A percentile compares a stretch with the other conserved stretches of the same genome.
Conservation (phyloP, 257 asterid species). For the Anisodus tanguticus region DNA sequence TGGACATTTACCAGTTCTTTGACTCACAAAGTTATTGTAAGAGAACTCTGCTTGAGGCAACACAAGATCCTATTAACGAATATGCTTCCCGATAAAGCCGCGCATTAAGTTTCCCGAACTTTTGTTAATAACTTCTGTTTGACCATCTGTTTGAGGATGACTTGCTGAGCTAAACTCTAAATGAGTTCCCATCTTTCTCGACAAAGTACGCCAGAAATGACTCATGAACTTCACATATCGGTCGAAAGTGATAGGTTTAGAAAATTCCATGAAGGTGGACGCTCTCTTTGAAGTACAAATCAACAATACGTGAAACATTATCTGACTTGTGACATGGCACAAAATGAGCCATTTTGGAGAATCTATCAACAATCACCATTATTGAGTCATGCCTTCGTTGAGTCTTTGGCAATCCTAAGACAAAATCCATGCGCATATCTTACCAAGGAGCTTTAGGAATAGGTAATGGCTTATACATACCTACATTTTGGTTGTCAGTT, state of each 20-base stretch:
- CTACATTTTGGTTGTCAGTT: neutral
- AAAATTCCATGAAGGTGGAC: neutral
- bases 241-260: neutral
- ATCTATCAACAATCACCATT: slow-evolving; percentile 12
- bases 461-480: slow-evolving; percentile 8
- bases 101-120: neutral
- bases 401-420: slow-evolving; percentile 1
- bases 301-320: slow-evolving; percentile 7
- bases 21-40: neutral
- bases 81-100: neutral
- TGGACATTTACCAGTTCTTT: neutral
- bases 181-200: neutral
- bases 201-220: neutral
- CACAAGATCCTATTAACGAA: neutral
- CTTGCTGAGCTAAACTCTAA: neutral
- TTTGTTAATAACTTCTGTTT: neutral
- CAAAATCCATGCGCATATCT: slow-evolving; percentile 14
- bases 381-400: neutral
- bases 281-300: neutral
- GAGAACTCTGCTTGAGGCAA: neutral
- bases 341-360: slow-evolving; percentile 15
- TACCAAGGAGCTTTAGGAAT: neutral
- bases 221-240: neutral
- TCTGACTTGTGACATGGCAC: neutral
- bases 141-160: neutral